Base-by-base conservation (phyloP, 371 early-diverging fungal species). In the Rhizopus stolonifer region DNA sequence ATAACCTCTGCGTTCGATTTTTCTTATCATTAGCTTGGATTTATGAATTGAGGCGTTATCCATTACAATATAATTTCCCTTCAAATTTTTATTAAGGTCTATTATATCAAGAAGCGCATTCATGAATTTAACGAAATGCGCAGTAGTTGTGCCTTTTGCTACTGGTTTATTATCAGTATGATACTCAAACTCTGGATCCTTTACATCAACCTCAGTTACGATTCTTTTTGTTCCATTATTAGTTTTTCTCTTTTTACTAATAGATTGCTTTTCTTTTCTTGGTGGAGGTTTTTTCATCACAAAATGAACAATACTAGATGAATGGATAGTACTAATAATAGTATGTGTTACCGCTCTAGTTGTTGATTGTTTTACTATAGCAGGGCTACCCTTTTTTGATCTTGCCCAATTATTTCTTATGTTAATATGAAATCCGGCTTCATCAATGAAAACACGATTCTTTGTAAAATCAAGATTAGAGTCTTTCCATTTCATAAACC, bases 41-140 rank as follows among this genome's bases (percentile, higher is more conserved):
- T n/a, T n/a, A n/a, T n/a, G n/a, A n/a, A n/a, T n/a, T n/a, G n/a
- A n/a, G n/a, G n/a, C n/a, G n/a, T n/a, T n/a, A n/a, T n/a, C n/a
- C n/a, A n/a, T n/a, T n/a, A n/a, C n/a, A n/a, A n/a, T n/a, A n/a
- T 53, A 22, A 46, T 33, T 53, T 31, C 53, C 21, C 46, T 36
- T 46, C 25, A 53, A 25, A 46, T 33, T 45, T 36, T 53, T 17
- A 34, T 46, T 26, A 10, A 45, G 21, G 24, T 53, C 46, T 17
- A 53, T 45, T 21, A 34, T 45, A 36, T 36, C 54, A 49, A 49
- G 49, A 45, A 46, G 46, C 19, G 31, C 46, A 34, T 53, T 53
- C 54, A 53, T 53, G 25, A 46, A 53, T 25, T 53, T 45, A 21
- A 53, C 38, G 25, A 53, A 53, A 23, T 45, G 46, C 21, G 38